Evolutionary conservation across 805 yeast genomes (phyloP).

Genomic region (Ascoidea tarda): DNA sequence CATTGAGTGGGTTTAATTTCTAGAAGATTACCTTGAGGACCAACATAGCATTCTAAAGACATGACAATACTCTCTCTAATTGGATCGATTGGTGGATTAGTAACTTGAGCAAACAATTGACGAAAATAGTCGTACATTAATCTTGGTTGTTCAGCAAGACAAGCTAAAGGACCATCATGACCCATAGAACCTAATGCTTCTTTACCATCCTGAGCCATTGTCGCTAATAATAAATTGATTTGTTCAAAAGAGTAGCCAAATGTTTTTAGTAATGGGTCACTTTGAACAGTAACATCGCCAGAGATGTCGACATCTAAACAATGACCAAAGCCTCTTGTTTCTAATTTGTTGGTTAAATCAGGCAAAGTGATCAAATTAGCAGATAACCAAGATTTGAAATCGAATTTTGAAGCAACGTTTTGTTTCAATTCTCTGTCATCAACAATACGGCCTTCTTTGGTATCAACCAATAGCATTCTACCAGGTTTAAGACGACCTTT

Average conservation of each 20-base stretch:
- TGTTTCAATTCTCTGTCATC: constrained; percentile 83
- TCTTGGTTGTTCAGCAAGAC: constrained; percentile 86
- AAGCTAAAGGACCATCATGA: constrained; percentile 91
- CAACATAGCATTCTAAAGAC: constrained; percentile 94
- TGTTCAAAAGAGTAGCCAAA: constrained; percentile 95
- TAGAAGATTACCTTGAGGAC: constrained; percentile 94
- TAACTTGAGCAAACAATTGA: constrained; percentile 94
- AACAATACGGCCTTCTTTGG: constrained; percentile 82
- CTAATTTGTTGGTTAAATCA: constrained; percentile 53
- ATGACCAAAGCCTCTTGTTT: constrained; percentile 18
- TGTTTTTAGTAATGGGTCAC: constrained; percentile 73
- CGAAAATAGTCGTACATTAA: constrained; percentile 87
- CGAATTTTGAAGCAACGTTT: constrained; percentile 67
- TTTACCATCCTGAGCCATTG: constrained; percentile 87
- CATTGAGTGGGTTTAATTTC: constrained; percentile 91
- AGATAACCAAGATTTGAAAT: constrained; percentile 86
- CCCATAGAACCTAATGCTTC: constrained; percentile 99
- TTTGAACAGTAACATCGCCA: constrained; percentile 36
- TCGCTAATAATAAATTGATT: constrained; percentile 66
- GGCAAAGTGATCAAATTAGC: constrained; percentile 78
- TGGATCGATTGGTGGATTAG: constrained; percentile 98
- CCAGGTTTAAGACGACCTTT: constrained; percentile 97
- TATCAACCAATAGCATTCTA: constrained; percentile 88
- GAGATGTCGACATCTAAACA: constrained; percentile 15
- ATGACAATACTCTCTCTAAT: constrained; percentile 93